A percentile compares a stretch with the other conserved stretches of the same genome.
Evolutionary conservation across 208 protist species (phyloP).

Genomic region (Giardia muris): DNA sequence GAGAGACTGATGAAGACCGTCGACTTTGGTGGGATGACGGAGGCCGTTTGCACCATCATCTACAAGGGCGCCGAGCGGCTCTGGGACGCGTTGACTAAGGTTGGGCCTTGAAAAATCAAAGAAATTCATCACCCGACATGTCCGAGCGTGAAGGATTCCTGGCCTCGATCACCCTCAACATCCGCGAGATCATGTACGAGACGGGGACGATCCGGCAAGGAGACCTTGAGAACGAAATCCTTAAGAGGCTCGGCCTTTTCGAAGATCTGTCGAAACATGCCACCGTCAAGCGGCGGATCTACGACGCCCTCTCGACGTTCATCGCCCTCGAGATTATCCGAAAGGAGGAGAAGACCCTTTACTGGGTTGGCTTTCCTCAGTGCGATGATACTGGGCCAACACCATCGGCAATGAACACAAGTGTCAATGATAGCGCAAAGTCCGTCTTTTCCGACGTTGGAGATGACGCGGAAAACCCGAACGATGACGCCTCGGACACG

Average conservation of each 20-base stretch:
- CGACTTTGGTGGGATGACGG: neutral
- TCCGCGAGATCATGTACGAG: slow-evolving; percentile 19
- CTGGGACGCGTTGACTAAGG: neutral
- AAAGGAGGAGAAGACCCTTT: slow-evolving; percentile 10
- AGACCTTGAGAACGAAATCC: slow-evolving; percentile 17
- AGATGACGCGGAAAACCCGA: neutral
- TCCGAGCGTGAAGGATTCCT: slow-evolving; percentile 10
- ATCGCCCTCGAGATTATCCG: neutral
- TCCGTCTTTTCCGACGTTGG: neutral
- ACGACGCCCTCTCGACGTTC: slow-evolving; percentile 22
- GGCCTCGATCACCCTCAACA: slow-evolving; percentile 13
- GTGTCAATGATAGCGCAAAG: neutral
- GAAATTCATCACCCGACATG: neutral
- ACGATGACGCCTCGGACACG: neutral
- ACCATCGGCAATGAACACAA: neutral
- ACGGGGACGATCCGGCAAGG: neutral
- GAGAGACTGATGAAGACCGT: neutral
- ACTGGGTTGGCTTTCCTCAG: slow-evolving; percentile 7
- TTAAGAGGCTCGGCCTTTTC: neutral
- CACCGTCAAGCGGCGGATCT: slow-evolving; percentile 23
- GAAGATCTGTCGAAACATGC: neutral
- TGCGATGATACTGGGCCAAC: neutral
- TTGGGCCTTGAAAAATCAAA: no score
- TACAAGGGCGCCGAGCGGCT: neutral
- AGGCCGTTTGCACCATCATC: neutral